Conservation (phyloP, 2,329 filamentous ascomycete genomes). For the Colletotrichum chlorophyti region DNA sequence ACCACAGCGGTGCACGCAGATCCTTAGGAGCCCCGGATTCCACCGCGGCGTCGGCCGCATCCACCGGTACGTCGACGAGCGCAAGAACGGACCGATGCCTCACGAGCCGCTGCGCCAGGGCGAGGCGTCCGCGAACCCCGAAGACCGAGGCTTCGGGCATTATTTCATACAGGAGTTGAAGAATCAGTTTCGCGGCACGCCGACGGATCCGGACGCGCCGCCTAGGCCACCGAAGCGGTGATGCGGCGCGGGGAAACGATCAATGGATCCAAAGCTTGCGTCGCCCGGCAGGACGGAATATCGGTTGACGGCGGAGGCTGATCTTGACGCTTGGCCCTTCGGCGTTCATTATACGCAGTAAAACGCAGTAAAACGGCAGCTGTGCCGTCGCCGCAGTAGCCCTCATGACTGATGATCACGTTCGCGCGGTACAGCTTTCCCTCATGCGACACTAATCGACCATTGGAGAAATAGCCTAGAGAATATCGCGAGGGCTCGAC, state of each 20-base stretch:
- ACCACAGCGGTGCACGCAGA: constrained; percentile 39
- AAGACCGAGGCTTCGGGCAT: constrained; percentile 30
- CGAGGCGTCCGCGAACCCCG: constrained; percentile 49
- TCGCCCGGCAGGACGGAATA: too few relatives aligned
- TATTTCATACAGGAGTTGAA: constrained; percentile 59
- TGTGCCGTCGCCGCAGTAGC: too few relatives aligned
- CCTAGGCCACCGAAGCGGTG: constrained; percentile 31
- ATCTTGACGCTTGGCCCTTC: background rate
- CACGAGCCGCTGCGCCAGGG: constrained; percentile 57
- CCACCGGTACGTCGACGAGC: constrained; percentile 56
- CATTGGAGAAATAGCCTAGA: too few relatives aligned
- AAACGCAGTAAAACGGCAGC: too few relatives aligned
- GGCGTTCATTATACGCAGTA: too few relatives aligned
- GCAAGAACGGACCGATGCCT: constrained; percentile 55
- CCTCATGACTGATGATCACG: too few relatives aligned
- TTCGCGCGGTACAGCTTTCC: too few relatives aligned
- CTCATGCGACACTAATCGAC: too few relatives aligned
- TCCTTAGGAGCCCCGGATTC: constrained; percentile 58
- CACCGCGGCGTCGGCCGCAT: constrained; percentile 60
- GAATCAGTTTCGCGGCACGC: constrained; percentile 55
- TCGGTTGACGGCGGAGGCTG: background rate
- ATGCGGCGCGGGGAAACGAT: background rate
- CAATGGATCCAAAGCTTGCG: too few relatives aligned
- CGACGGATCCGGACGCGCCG: constrained; percentile 43
- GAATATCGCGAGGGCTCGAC: too few relatives aligned